phyloP scores from a whole-genome alignment of 139 green algal genomes.

The Chlamydomonas eustigma region DNA sequence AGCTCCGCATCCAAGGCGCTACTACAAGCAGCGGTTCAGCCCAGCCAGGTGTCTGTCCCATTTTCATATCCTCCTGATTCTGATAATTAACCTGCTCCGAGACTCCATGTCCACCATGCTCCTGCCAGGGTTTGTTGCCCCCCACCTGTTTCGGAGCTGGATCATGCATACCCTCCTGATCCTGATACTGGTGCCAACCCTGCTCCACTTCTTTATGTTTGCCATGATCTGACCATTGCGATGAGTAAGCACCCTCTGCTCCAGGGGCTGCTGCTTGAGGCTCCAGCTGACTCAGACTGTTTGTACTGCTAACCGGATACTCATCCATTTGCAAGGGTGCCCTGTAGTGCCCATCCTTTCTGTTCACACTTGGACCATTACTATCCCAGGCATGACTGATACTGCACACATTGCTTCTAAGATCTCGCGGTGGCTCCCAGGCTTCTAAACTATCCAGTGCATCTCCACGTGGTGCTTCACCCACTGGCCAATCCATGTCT shows the following conservation, averaged over 20 bases:
- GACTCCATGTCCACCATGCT: no score
- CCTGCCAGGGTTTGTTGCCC: no score
- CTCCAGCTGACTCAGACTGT: no score
- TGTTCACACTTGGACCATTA: no score
- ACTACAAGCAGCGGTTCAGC: neutral
- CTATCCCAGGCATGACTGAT: no score
- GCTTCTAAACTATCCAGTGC: neutral
- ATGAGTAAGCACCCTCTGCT: neutral
- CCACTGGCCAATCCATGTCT: neutral
- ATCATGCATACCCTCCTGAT: neutral
- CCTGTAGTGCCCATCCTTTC: no score
- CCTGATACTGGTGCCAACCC: neutral
- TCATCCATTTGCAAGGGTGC: no score
- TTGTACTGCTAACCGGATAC: no score
- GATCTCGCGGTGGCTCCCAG: no score
- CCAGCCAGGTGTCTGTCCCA: neutral
- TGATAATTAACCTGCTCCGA: no score
- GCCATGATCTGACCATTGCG: neutral
- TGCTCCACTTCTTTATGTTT: neutral
- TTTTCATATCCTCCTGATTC: neutral
- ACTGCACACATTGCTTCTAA: no score
- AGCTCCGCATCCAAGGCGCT: slow-evolving; percentile 7
- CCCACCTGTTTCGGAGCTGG: neutral
- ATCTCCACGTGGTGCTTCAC: neutral
- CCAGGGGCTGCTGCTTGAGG: slow-evolving; percentile 2